Base-by-base conservation (phyloP, 352 stramenopile species). In the Albugo candida region DNA sequence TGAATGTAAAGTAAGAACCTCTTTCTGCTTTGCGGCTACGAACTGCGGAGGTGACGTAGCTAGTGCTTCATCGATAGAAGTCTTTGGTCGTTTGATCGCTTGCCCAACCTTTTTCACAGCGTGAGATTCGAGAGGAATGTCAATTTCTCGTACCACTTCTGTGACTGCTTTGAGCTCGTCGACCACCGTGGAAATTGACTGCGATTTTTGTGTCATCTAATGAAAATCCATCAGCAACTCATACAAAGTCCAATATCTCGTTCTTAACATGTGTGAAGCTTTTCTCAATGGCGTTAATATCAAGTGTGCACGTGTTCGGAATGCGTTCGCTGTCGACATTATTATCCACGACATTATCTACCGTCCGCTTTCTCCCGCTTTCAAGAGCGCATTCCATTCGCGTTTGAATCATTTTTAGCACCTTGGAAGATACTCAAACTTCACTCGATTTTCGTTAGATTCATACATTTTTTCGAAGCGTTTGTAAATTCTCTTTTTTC, bases 51-150 rank as follows among this genome's bases (percentile, higher is more conserved):
- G 38, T 8, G 20, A 43, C 8, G 38, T 72, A 43, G 82, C 68
- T 70, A 86, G 83, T 1, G 74, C 74, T 44, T 67, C 48, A 50
- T 86, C 74, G 14, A 86, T 60, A 10, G 65, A 56, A 0, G 67
- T 83, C 61, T 83, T 83, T 13, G 74, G 70, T 6, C 70, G 67
- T 51, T 86, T 86, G 61, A 86, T 81, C 4, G 74, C 67, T 16
- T 67, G 59, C 52, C 82, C 67, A 16, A 83, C 64, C 74, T 83
- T 49, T 41, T 10, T 10, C 3, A 43, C 17, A 24, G 38, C 17
- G 17, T 43, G 3, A 43, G 38, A 31, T 8, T 31, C 8, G 24
- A 31, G 24, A 31, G 3, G 3, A 31, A 8, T 10, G 24, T 8
- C 24, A 31, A 10, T 31, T 8, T 10, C 8, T 31, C 24, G 24